These are phyloP conservation scores for Saccharomyces hybrid DNA, from an alignment of 1,139 yeast species.

Conservation along the genomic window DNA sequence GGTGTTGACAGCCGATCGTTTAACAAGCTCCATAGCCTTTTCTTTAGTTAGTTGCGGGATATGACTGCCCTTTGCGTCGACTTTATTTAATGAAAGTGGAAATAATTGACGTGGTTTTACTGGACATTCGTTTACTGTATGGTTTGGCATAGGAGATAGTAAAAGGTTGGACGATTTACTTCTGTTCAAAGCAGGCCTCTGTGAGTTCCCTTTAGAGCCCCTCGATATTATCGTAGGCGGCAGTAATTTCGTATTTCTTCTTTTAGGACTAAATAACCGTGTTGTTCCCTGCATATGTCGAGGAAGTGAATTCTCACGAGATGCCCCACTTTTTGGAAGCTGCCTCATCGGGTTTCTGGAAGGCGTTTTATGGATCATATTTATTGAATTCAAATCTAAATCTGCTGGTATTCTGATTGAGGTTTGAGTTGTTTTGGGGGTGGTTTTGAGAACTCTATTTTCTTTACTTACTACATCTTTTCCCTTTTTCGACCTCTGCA, in stretches of 20 bases:
- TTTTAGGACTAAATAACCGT: constrained; percentile 14
- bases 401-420: background rate
- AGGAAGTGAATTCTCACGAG: background rate
- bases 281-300: constrained; percentile 10
- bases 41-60: constrained; percentile 14
- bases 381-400: background rate
- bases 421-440: background rate
- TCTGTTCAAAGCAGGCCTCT: background rate
- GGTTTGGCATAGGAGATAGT: constrained; percentile 3
- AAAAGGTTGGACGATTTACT: background rate
- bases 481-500: constrained; percentile 2
- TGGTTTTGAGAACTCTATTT: background rate
- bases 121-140: constrained; percentile 4
- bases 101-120: constrained; percentile 11
- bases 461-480: constrained; percentile 2
- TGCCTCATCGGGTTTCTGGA: background rate
- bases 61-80: constrained; percentile 14
- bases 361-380: constrained; percentile 1
- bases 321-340: constrained; percentile 1
- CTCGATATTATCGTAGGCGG: constrained; percentile 12
- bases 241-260: constrained; percentile 8
- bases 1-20: background rate
- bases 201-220: background rate
- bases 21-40: constrained; percentile 4
- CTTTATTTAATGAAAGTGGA: constrained; percentile 17